Conservation (phyloP, 306 rosid species). For the Vachellia pachyceras region DNA sequence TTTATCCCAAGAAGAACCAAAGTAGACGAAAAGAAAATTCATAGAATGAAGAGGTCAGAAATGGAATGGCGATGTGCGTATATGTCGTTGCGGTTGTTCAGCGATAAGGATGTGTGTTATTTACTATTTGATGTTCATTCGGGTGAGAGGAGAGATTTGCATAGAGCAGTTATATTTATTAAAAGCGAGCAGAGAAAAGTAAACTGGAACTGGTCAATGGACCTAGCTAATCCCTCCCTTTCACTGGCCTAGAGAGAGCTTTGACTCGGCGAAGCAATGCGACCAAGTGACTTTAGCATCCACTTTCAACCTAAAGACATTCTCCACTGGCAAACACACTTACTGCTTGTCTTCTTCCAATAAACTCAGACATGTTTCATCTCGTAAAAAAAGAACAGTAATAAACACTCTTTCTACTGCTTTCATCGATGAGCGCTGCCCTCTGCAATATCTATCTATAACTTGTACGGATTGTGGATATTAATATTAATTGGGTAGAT, state of each 20-base stretch:
- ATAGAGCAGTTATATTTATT: not conserved
- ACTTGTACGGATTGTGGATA: not conserved
- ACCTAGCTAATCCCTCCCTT: too few relatives aligned
- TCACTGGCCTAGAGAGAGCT: not conserved
- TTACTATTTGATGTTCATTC: not conserved
- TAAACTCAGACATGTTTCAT: too few relatives aligned
- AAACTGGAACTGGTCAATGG: conserved; percentile 19
- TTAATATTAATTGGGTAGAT: not conserved
- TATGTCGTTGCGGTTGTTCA: not conserved
- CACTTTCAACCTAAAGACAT: not conserved
- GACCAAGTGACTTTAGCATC: not conserved
- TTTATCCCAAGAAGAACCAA: not conserved
- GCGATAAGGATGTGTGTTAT: not conserved
- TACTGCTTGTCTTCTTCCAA: not conserved
- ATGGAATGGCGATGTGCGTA: not conserved
- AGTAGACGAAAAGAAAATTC: not conserved
- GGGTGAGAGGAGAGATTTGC: not conserved
- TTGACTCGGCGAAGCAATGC: not conserved
- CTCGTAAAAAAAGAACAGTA: too few relatives aligned
- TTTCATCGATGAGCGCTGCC: not conserved
- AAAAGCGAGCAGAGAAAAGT: not conserved
- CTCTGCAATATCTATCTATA: not conserved
- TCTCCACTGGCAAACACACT: not conserved
- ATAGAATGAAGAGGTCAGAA: not conserved
- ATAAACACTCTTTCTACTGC: not conserved